Evolutionary conservation across 371 early-diverging fungal species (phyloP).

Genomic region (Mucor lusitanicus): DNA sequence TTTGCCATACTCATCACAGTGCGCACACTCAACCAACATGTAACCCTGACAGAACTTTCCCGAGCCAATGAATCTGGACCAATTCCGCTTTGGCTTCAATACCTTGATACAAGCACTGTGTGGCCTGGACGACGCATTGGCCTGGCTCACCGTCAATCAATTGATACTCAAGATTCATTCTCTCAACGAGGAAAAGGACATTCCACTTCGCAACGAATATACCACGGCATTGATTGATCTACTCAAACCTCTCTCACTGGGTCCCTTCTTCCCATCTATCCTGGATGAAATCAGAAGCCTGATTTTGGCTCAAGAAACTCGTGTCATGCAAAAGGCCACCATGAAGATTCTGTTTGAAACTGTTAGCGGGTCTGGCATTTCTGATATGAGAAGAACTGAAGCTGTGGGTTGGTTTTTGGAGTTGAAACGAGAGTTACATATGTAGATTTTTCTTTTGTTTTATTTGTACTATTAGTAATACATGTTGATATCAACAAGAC

Average conservation of each 20-base stretch:
- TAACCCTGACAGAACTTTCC: slow-evolving; percentile 51
- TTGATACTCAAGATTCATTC: slow-evolving; percentile 42
- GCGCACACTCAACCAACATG: too few species aligned
- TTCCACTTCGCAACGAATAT: slow-evolving; percentile 32
- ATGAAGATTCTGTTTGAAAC: slow-evolving; percentile 51
- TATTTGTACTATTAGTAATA: background rate
- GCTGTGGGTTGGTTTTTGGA: slow-evolving; percentile 54
- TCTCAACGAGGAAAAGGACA: slow-evolving; percentile 18
- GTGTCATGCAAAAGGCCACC: slow-evolving; percentile 30
- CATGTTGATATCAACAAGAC: too few species aligned
- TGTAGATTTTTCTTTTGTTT: background rate
- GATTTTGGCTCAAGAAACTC: slow-evolving; percentile 24
- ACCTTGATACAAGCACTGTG: slow-evolving; percentile 60
- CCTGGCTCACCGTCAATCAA: slow-evolving; percentile 60
- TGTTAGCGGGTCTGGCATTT: slow-evolving; percentile 50
- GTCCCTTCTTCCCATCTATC: slow-evolving; percentile 46
- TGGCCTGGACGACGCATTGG: slow-evolving; percentile 60
- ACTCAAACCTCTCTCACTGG: slow-evolving; percentile 50
- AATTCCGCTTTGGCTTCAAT: slow-evolving; percentile 60
- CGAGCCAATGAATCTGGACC: slow-evolving; percentile 56
- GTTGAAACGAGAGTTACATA: slow-evolving; percentile 31
- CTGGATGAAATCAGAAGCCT: slow-evolving; percentile 23
- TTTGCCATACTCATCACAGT: background rate
- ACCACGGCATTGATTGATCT: slow-evolving; percentile 40
- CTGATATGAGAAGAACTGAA: slow-evolving; percentile 51